Conservation (phyloP, 106 monocot genomes). For the Dendrobium nobile region DNA sequence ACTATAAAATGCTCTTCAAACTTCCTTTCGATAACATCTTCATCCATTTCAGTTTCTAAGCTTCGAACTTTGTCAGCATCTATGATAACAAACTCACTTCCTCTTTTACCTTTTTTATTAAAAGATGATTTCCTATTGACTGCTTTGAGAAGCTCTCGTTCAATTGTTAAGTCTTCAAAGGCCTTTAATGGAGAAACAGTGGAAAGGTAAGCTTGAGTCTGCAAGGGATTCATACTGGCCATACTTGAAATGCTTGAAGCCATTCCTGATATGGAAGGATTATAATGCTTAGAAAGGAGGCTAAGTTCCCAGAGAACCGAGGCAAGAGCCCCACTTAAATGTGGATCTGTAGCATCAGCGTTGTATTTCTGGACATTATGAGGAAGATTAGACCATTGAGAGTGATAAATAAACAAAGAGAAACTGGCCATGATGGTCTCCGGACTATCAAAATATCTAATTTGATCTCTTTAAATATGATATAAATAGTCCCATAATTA, state of each 20-base stretch:
- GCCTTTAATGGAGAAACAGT: slow-evolving; percentile 57
- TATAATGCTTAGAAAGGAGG: slow-evolving; percentile 73
- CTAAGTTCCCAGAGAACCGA: slow-evolving; percentile 97
- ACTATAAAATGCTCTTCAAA: slow-evolving; percentile 66
- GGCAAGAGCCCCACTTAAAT: slow-evolving; percentile 84
- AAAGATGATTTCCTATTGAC: slow-evolving; percentile 14
- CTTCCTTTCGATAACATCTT: slow-evolving; percentile 39
- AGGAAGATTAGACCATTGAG: neutral
- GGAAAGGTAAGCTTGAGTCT: slow-evolving; percentile 44
- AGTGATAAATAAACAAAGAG: no score
- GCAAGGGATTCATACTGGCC: slow-evolving; percentile 47
- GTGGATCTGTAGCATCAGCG: slow-evolving; percentile 78
- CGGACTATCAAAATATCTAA: neutral
- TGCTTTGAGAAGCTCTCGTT: slow-evolving; percentile 33
- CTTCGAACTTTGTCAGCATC: slow-evolving; percentile 12
- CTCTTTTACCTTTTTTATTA: slow-evolving; percentile 42
- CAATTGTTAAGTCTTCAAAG: slow-evolving; percentile 50
- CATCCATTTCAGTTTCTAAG: slow-evolving; percentile 20
- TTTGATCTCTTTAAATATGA: neutral
- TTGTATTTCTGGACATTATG: slow-evolving; percentile 64
- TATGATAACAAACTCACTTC: slow-evolving; percentile 13
- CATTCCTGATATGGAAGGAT: slow-evolving; percentile 64
- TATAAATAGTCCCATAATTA: neutral
- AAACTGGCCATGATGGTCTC: no score
- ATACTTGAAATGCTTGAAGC: slow-evolving; percentile 62